Base-by-base conservation (phyloP, 441 rosid species). In the Geranium incanum region DNA sequence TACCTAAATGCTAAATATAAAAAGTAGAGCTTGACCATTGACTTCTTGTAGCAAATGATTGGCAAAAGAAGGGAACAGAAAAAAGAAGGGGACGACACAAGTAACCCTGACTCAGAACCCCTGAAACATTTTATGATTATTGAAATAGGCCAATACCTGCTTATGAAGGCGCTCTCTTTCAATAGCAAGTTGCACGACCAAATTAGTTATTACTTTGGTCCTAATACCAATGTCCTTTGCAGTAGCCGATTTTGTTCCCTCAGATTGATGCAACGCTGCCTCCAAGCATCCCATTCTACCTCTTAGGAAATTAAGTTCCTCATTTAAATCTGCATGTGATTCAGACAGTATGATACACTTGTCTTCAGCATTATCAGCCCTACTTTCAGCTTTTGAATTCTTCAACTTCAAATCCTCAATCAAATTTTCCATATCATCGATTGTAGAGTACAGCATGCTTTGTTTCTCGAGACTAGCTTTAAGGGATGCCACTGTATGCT, bases 391-490 rank as follows among this genome's bases (percentile, higher is more conserved):
- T 79, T 86, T 90, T 6, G 68, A 74, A 76, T 82, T 91, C 83
- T 87, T 90, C 69, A 77, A 80, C 77, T 90, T 90, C 48, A 95
- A 84, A 83, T 85, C 86, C 78, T 89, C 89, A 5, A 95, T 95
- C 75, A 88, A 73, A 76, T 77, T 81, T 71, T 90, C 98, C 99
- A 92, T 95, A 79, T 95, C 98, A 67, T 72, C 68, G 75, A 92
- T 87, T 16, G 95, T 84, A 72, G 86, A 75, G 73, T 82, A 73
- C 72, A 89, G 76, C 89, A 95, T 81, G 63, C 37, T 81, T 82
- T 88, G 89, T 76, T 88, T 89, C 84, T 95, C 99, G 79, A 87
- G 87, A 73, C 92, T 81, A 72, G 99, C 97, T 80, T 92, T 97
- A 12, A 79, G 79, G 74, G 91, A 89, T 63, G 93, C 99, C 71